Conservation (phyloP, 305 asterid genomes). For the Ajuga reptans region DNA sequence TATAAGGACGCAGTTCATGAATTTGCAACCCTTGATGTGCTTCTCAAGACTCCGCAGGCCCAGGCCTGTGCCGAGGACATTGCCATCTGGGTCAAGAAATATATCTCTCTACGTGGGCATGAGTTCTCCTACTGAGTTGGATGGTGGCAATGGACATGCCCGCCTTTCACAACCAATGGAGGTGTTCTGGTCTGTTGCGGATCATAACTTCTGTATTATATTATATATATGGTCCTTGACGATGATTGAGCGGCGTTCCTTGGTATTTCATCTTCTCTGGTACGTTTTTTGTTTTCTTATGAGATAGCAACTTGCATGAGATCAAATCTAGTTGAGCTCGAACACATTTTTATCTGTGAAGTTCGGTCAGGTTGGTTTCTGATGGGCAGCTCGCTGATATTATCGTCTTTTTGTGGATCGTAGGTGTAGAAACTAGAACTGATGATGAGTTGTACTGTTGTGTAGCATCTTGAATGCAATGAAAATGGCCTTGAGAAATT, state of each 20-base stretch:
- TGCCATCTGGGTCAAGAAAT: constrained; percentile 83
- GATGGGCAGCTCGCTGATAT: background rate
- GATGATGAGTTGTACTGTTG: constrained; percentile 6
- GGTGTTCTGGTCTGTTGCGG: constrained; percentile 9
- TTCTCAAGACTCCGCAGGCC: constrained; percentile 82
- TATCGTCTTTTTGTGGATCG: constrained; percentile 10
- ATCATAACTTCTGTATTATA: constrained; percentile 3
- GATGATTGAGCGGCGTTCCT: background rate
- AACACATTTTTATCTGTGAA: constrained; percentile 1
- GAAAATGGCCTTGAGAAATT: constrained; percentile 2
- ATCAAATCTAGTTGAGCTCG: constrained; percentile 18
- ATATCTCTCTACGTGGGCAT: constrained; percentile 76
- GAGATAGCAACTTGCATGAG: constrained; percentile 19
- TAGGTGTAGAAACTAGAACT: constrained; percentile 13
- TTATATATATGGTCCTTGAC: constrained; percentile 17
- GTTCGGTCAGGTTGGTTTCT: background rate
- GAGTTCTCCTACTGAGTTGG: constrained; percentile 67
- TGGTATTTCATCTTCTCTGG: constrained; percentile 5
- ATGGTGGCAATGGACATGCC: background rate
- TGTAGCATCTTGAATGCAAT: constrained; percentile 21
- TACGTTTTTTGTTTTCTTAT: background rate
- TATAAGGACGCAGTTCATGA: constrained; percentile 85
- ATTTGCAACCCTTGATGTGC: constrained; percentile 77
- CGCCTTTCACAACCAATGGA: background rate
- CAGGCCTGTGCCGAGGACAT: constrained; percentile 87